Conservation (phyloP, 2,329 filamentous ascomycete species). For the Xylaria sp. region DNA sequence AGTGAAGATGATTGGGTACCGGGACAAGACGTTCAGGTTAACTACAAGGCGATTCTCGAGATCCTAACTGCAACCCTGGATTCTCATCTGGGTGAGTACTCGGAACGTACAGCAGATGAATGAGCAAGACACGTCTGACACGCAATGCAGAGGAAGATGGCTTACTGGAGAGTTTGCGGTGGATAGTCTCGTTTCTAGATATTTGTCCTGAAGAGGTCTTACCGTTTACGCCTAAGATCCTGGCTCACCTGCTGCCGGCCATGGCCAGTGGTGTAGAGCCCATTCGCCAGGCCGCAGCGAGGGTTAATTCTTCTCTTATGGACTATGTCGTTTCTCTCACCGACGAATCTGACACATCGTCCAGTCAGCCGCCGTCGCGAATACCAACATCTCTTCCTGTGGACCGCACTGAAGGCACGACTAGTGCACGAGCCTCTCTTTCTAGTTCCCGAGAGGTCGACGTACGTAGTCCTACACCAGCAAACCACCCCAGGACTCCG, state of each 20-base stretch:
- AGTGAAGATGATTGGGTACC: constrained; percentile 96
- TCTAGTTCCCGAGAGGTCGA: constrained; percentile 66
- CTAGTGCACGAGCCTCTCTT: constrained; percentile 62
- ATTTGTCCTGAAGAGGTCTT: constrained; percentile 97
- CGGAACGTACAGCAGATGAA: constrained; percentile 9
- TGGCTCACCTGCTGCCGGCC: constrained; percentile 91
- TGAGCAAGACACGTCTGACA: constrained; percentile 33
- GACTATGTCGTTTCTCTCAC: constrained; percentile 93
- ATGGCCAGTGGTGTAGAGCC: constrained; percentile 92
- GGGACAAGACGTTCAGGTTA: constrained; percentile 94
- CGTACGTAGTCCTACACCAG: constrained; percentile 61
- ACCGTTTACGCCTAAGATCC: constrained; percentile 89
- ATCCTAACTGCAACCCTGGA: constrained; percentile 92
- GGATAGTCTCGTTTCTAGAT: constrained; percentile 96
- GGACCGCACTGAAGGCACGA: constrained; percentile 59
- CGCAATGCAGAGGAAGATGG: constrained; percentile 81
- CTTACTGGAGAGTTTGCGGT: constrained; percentile 87
- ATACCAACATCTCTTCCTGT: constrained; percentile 53
- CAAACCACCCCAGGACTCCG: constrained; percentile 58
- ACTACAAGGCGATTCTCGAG: constrained; percentile 89
- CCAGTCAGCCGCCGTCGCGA: constrained; percentile 53
- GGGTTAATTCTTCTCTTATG: constrained; percentile 91
- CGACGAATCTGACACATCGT: constrained; percentile 67
- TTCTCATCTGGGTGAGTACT: constrained; percentile 74
- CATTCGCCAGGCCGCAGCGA: constrained; percentile 86